Conservation (phyloP, 208 protist species). For the Leishmania tarentolae region DNA sequence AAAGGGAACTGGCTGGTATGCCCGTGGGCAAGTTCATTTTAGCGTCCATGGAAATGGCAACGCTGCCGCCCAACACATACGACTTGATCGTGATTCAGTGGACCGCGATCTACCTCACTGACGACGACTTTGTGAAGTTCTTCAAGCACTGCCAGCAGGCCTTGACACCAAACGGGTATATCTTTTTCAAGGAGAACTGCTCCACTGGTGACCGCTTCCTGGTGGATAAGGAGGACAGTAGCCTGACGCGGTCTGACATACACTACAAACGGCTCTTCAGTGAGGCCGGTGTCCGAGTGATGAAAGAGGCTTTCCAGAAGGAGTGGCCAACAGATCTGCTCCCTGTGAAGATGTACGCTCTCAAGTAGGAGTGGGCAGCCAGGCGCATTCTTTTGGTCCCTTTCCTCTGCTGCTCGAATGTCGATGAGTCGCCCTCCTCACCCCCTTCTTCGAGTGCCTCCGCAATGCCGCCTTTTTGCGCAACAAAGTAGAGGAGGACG, state of each 20-base stretch:
- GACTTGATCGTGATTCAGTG: slow-evolving; percentile 94
- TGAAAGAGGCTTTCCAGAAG: slow-evolving; percentile 68
- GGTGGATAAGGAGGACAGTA: slow-evolving; percentile 91
- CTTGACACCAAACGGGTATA: slow-evolving; percentile 78
- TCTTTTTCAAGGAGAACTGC: slow-evolving; percentile 94
- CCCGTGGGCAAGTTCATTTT: slow-evolving; percentile 79
- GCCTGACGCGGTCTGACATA: slow-evolving; percentile 82
- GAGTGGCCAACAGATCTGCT: slow-evolving; percentile 83
- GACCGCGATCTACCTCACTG: slow-evolving; percentile 93
- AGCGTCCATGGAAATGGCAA: slow-evolving; percentile 78
- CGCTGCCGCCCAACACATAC: slow-evolving; percentile 70
- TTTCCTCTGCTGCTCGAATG: slow-evolving; percentile 2
- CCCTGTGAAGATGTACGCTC: slow-evolving; percentile 90
- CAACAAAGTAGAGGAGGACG: not conserved
- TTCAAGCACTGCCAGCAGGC: slow-evolving; percentile 72
- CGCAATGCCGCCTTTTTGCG: not conserved
- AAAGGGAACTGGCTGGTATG: slow-evolving; percentile 72
- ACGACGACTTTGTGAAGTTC: slow-evolving; percentile 91
- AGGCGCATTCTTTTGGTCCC: not conserved
- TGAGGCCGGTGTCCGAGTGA: slow-evolving; percentile 60
- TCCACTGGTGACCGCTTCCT: slow-evolving; percentile 55
- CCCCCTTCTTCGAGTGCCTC: not conserved
- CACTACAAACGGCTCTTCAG: slow-evolving; percentile 89
- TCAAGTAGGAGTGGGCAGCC: slow-evolving; percentile 44
- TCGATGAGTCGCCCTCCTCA: not conserved